Base-by-base conservation (phyloP, 257 asterid species). In the Jaltomata sinuosa region DNA sequence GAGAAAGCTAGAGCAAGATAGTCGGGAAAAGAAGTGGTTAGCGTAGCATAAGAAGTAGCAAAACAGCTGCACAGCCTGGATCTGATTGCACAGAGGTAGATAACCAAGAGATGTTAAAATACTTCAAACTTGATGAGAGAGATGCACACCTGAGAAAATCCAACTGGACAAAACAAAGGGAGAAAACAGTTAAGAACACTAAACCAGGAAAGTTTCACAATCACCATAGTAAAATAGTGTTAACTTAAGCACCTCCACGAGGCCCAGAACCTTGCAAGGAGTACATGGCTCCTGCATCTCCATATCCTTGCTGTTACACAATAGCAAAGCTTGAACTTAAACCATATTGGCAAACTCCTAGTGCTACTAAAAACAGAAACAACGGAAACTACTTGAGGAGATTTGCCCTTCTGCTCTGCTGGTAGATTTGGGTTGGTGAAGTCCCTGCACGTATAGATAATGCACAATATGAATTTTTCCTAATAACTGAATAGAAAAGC, bases 341-440 rank as follows among this genome's bases (percentile, higher is more conserved):
- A 8, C 47, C 25, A 69, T 15, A 64, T 5, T 64, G 77, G 72
- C 8, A 40, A 79, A 77, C 25, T 80, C 85, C 11, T 55, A 29
- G 59, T 27, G 64, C 82, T 27, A 31, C 82, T 49, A 77, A 77
- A 29, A 77, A 79, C 61, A 79, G 45, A 77, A 88, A 88, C 84
- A 83, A 88, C 71, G 69, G 65, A 42, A 91, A 87, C 83, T 97
- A 95, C 99, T 83, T 92, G 98, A 83, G 97, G 85, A 72, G 97
- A 89, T 87, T 93, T 94, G 79, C 98, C 98, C 95, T 92, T 95
- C 84, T 91, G 98, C 84, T 97, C 99, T 64, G 98, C 91, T 84
- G 98, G 98, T 88, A 97, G 90, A 86, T 94, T 88, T 80, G 98
- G 98, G 89, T 97, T 97, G 79, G 99, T 95, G 89, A 94, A 97